These are phyloP conservation scores for Fusarium nelsonii DNA, from an alignment of 2,329 filamentous ascomycete genomes.

Conservation along the genomic window DNA sequence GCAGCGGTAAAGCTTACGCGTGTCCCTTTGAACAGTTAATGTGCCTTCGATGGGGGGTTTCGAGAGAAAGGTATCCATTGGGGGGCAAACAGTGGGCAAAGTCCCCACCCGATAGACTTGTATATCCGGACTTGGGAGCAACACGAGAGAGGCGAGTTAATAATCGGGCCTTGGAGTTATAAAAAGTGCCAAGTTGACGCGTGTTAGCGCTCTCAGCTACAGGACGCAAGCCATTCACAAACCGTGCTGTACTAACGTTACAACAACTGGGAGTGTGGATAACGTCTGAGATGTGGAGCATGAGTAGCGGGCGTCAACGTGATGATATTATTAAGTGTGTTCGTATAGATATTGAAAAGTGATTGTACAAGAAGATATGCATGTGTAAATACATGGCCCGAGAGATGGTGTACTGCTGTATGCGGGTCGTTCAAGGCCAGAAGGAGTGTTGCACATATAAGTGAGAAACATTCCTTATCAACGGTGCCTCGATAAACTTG, in stretches of 20 bases:
- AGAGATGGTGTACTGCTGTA: slow-evolving; percentile 30
- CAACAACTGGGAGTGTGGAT: slow-evolving; percentile 5
- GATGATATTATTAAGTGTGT: slow-evolving; percentile 38
- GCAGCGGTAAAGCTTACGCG: slow-evolving; percentile 47
- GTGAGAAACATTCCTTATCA: slow-evolving; percentile 2
- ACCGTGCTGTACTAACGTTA: not conserved
- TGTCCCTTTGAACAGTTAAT: slow-evolving; percentile 20
- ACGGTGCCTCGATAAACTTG: slow-evolving; percentile 1
- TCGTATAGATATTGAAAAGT: slow-evolving; percentile 33
- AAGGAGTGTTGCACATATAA: slow-evolving; percentile 26
- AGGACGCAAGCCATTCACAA: not conserved
- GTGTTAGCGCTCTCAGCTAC: not conserved
- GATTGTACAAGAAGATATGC: slow-evolving; percentile 40
- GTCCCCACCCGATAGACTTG: slow-evolving; percentile 7
- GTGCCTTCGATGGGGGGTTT: slow-evolving; percentile 10
- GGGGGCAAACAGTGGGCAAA: slow-evolving; percentile 12
- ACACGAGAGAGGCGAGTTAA: slow-evolving; percentile 5
- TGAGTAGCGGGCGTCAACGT: slow-evolving; percentile 21
- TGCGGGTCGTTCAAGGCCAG: slow-evolving; percentile 23
- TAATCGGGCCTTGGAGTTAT: slow-evolving; percentile 2
- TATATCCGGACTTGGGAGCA: not conserved
- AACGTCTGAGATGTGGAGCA: slow-evolving; percentile 10
- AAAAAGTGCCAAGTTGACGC: slow-evolving; percentile 7
- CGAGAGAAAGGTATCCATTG: slow-evolving; percentile 2
- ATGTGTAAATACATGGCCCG: slow-evolving; percentile 39